Evolutionary conservation across 2,329 filamentous ascomycete genomes (phyloP), one percentile per base, ranked within the genome.

Genomic region (Pseudogymnoascus sp.): DNA sequence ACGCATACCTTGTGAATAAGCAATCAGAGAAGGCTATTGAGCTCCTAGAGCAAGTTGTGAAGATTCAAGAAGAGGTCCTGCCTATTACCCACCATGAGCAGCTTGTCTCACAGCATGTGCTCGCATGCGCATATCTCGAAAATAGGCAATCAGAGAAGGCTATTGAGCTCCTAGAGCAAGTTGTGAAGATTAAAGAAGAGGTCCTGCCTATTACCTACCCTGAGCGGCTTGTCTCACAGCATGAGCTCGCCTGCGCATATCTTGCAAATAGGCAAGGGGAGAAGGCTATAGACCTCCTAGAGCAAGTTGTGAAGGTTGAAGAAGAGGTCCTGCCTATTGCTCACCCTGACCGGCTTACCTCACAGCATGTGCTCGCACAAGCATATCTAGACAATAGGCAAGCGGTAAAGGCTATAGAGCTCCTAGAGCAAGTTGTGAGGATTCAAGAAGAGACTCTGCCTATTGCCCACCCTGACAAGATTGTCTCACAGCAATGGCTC

Each of bases 401-500:
- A 45, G 2, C 27, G 10, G 29, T 25, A 40, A 39, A 64, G 39
- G 60, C 39, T 5, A 52, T 62, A 2, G 6, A 60, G 37, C 27
- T 60, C 21, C 33, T 62, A 25, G 37, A 63, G 33, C 7, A 64
- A 5, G 42, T 59, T 2, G 60, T 62, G 13, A 18, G 35, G 21
- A 62, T 62, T 27, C 18, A 2, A 18, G 1, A 27, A 31, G 13
- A 36, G 39, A 42, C 27, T 4, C 60, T 64, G 21, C 29, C 25
- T 13, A 9, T 13, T n/a, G 33, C 25, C 25, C 52, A 64, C 35
- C 63, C 63, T 10, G 31, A 33, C 4, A 60, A 36, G 3, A 25
- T 64, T n/a, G 12, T 60, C 7, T 64, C 63, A 29, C 58, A 64
- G 59, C 61, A 52, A 64, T 15, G 42, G 18, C 35, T 64, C 15